phyloP scores from a whole-genome alignment of 805 yeast genomes.

The Kodamaea nitidulidarum region DNA sequence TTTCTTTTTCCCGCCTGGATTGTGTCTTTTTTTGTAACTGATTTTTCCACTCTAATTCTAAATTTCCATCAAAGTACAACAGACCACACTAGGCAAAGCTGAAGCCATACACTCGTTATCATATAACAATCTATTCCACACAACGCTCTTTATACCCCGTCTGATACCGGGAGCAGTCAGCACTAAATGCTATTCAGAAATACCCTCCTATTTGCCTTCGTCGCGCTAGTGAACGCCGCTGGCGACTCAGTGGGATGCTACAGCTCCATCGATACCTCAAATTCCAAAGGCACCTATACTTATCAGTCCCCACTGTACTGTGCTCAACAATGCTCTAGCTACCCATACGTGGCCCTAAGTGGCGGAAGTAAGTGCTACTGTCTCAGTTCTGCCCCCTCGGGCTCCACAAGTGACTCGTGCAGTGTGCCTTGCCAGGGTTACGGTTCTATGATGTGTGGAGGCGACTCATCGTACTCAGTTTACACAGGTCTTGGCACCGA shows the following conservation, averaged over 20 bases:
- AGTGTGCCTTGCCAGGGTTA: constrained; percentile 32
- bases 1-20: too few species aligned
- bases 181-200: constrained; percentile 1
- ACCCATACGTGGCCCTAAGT: constrained; percentile 35
- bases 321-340: constrained; percentile 24
- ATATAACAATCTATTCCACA: too few species aligned
- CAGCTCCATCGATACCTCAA: constrained; percentile 24
- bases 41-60: too few species aligned
- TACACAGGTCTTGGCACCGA: constrained; percentile 18
- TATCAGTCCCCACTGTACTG: constrained; percentile 32
- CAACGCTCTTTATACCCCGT: background rate
- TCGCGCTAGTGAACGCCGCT: constrained; percentile 5
- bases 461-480: constrained; percentile 28
- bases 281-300: constrained; percentile 18
- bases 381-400: constrained; percentile 29
- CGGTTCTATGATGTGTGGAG: constrained; percentile 36
- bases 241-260: constrained; percentile 24
- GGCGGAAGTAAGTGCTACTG: constrained; percentile 39
- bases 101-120: background rate
- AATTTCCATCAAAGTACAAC: too few species aligned
- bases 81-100: too few species aligned
- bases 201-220: background rate
- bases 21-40: too few species aligned
- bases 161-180: background rate
- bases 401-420: constrained; percentile 21